These are phyloP conservation scores for Aspergillus panamensis DNA, from an alignment of 495 filamentous ascomycete species.

Conservation along the genomic window DNA sequence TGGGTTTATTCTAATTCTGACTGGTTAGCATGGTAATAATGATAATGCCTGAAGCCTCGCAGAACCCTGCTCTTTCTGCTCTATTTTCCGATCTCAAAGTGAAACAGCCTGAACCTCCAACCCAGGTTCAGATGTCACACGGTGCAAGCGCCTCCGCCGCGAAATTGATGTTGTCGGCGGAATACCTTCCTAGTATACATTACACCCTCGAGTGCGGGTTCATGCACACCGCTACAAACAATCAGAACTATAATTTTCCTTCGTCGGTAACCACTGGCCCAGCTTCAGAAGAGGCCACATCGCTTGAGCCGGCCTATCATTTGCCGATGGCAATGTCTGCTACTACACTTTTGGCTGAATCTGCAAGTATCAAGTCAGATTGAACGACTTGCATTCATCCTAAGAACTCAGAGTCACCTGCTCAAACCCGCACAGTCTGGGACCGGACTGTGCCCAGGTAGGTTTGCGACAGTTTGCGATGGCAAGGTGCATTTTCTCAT, in stretches of 20 bases:
- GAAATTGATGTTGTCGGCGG: neutral
- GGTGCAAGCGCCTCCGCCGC: neutral
- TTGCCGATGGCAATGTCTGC: no score
- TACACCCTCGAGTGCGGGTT: conserved; percentile 7
- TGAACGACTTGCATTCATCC: no score
- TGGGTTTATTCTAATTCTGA: no score
- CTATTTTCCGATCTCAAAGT: neutral
- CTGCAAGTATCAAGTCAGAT: no score
- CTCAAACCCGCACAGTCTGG: no score
- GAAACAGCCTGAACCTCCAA: neutral
- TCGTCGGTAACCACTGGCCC: conserved; percentile 2
- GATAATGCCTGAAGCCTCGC: neutral
- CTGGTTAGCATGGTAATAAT: neutral
- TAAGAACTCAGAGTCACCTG: no score
- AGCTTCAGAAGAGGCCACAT: neutral
- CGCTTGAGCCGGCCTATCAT: neutral
- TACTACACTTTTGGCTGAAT: no score
- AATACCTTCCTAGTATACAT: neutral
- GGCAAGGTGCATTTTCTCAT: no score
- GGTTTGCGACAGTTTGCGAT: no score
- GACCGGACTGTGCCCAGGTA: no score
- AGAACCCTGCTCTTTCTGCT: neutral
- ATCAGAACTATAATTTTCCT: conserved; percentile 6
- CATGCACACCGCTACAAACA: conserved; percentile 22
- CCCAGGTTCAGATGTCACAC: neutral